phyloP scores from a whole-genome alignment of 805 yeast genomes.

The Naumovozyma castellii region DNA sequence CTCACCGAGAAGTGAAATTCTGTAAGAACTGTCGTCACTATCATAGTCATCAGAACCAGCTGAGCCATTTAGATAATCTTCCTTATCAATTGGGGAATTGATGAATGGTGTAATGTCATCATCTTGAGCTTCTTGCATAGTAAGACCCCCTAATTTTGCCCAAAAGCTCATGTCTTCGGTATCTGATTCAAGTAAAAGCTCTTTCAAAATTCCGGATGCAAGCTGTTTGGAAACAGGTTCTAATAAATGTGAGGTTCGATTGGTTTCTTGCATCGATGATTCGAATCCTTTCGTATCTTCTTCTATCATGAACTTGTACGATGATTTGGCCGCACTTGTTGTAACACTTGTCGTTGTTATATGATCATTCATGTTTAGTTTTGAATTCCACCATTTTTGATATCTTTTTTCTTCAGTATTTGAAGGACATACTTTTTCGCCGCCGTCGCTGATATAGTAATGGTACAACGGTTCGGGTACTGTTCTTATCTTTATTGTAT shows the following conservation, averaged over 20 bases:
- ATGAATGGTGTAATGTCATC: not conserved
- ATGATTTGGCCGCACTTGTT: not conserved
- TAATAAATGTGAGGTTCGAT: not conserved
- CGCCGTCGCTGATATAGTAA: not conserved
- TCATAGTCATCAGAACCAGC: not conserved
- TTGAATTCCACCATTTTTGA: constrained; percentile 8
- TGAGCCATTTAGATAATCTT: too few relatives aligned
- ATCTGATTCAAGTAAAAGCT: not conserved
- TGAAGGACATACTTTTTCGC: not conserved
- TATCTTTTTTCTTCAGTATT: constrained; percentile 7
- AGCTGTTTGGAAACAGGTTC: not conserved
- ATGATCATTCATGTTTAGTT: not conserved
- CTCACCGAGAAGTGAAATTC: too few relatives aligned
- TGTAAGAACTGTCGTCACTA: too few relatives aligned
- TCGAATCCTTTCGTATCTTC: not conserved
- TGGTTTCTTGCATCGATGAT: not conserved
- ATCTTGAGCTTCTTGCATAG: not conserved
- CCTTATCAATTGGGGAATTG: too few relatives aligned
- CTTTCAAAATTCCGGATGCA: not conserved
- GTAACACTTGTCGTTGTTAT: not conserved
- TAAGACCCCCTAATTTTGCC: not conserved
- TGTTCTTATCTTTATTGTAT: not conserved
- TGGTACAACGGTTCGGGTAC: not conserved
- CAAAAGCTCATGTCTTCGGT: not conserved
- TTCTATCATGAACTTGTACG: not conserved